Evolutionary conservation across 352 stramenopile species (phyloP), one percentile per base, ranked within the genome.

Genomic region (Globisporangium acanthophoron): DNA sequence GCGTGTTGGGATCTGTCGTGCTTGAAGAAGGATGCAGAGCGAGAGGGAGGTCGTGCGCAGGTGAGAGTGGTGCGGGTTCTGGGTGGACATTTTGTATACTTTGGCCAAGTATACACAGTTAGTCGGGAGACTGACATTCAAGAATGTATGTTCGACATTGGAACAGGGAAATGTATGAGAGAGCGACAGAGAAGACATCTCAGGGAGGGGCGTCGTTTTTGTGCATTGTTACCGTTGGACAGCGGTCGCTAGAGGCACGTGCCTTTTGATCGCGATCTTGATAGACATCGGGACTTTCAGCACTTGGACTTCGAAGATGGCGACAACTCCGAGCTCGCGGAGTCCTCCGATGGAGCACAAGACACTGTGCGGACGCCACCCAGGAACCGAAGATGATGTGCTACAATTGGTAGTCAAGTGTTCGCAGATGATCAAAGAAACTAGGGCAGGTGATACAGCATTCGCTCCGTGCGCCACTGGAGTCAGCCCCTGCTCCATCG

Each of bases 21-120:
- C 37, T 64, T 64, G 51, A 62, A 62, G 58, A 58, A 59, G 39
- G 43, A 50, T 37, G 21, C n/a, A 20, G 11, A 12, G 35, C 7
- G 31, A 16, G 39, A 41, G 9, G n/a, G 46, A 63, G 50, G 58
- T 44, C 58, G 18, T 12, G 54, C 56, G 11, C 0, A 1, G 2
- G 20, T 9, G 6, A 16, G 18, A 20, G 46, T 16, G 13, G 2
- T 27, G 3, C 8, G 27, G 24, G 16, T 39, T n/a, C 33, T 15
- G n/a, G 29, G n/a, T 9, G 39, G 56, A 11, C 1, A 0, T 3
- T 16, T 8, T 5, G 0, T 1, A 50, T 66, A 66, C 53, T 54
- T 37, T 44, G 3, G 0, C 3, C 1, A 37, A 61, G 53, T 33
- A 0, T 15, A 58, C 21, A 43, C 1, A 37, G 18, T 12, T 61